A percentile compares a stretch with the other conserved stretches of the same genome.
Conservation (phyloP, 768 basidiomycete species). For the Russula emetica region DNA sequence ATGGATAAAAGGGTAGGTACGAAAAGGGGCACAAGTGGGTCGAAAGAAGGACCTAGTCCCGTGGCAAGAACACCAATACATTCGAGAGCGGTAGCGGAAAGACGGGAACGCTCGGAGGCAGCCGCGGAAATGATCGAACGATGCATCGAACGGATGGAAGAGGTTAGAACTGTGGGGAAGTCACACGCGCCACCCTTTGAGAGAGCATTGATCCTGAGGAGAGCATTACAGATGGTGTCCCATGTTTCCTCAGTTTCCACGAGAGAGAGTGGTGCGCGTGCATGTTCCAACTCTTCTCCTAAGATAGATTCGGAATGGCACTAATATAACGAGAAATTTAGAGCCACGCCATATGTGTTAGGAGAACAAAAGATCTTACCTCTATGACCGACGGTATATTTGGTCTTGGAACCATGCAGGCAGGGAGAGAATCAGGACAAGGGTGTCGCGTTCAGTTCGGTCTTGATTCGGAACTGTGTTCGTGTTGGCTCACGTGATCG, state of each 20-base stretch:
- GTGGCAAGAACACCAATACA: slow-evolving; percentile 51
- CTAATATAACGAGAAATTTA: not conserved
- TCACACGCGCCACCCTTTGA: slow-evolving; percentile 52
- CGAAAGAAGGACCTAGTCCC: slow-evolving; percentile 58
- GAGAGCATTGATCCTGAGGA: slow-evolving; percentile 45
- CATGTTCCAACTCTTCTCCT: slow-evolving; percentile 25
- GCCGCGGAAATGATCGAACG: slow-evolving; percentile 55
- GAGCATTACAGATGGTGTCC: slow-evolving; percentile 57
- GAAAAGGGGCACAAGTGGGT: slow-evolving; percentile 60
- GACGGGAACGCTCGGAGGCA: slow-evolving; percentile 67
- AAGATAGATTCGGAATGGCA: slow-evolving; percentile 26
- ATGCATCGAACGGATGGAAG: slow-evolving; percentile 47
- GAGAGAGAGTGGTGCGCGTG: slow-evolving; percentile 42
- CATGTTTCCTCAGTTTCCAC: slow-evolving; percentile 77
- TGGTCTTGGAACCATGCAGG: slow-evolving; percentile 24
- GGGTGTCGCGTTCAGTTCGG: not conserved
- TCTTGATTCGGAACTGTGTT: not conserved
- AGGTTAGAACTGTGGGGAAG: slow-evolving; percentile 47
- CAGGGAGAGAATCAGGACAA: not conserved
- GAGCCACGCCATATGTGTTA: not conserved
- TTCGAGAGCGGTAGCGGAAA: slow-evolving; percentile 65
- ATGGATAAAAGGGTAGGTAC: slow-evolving; percentile 63
- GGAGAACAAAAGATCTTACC: not conserved
- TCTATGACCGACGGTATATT: slow-evolving; percentile 22
- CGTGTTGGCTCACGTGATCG: slow-evolving; percentile 24